Conservation (phyloP, 2,329 filamentous ascomycete species). For the Cadophora luteo-olivacea region DNA sequence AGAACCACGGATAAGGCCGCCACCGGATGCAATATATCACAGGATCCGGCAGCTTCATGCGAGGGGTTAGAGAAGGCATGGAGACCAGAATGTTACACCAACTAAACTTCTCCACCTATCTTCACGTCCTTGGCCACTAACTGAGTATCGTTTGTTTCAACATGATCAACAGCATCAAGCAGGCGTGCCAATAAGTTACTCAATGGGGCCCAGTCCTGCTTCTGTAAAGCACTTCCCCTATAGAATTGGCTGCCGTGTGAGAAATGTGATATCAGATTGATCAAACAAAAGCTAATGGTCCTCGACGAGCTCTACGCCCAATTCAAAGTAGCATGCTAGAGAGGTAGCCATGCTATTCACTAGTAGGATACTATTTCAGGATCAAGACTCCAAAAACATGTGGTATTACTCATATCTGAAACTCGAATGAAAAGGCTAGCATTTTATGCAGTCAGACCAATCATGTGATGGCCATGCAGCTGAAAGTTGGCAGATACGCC, state of each 20-base stretch:
- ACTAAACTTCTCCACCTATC: too few species aligned
- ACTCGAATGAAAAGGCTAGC: neutral
- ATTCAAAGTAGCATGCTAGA: neutral
- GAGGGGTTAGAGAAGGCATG: neutral
- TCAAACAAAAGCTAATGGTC: neutral
- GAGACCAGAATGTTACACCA: neutral
- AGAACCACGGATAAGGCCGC: neutral
- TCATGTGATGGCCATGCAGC: slow-evolving; percentile 17
- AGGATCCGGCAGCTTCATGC: neutral
- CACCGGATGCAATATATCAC: neutral
- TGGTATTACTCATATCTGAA: neutral
- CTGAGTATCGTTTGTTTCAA: too few species aligned
- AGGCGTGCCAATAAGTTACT: too few species aligned
- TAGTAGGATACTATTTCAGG: neutral
- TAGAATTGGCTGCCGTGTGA: too few species aligned
- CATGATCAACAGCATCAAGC: too few species aligned
- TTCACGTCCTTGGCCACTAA: too few species aligned
- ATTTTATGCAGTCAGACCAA: neutral
- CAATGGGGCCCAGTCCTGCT: too few species aligned
- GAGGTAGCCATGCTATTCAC: too few species aligned
- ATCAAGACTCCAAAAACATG: neutral
- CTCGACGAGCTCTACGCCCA: neutral
- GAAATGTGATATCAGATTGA: too few species aligned
- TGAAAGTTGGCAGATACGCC: neutral
- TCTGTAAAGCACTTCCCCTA: too few species aligned